phyloP scores from a whole-genome alignment of 2,329 filamentous ascomycete species.

The Apiospora pterosperma region DNA sequence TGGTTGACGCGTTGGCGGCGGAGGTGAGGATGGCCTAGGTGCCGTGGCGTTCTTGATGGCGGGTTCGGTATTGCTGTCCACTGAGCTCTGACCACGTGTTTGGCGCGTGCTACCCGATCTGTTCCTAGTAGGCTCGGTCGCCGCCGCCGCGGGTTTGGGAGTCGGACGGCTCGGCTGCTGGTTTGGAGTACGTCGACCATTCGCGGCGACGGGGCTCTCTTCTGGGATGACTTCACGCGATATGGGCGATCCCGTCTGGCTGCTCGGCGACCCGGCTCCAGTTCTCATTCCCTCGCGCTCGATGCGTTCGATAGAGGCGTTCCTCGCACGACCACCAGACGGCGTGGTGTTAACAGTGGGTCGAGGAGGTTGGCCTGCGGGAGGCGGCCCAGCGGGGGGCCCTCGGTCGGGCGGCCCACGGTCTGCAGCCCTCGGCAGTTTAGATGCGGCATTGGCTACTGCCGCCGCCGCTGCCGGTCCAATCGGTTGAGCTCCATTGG shows the following conservation, averaged over 20 bases:
- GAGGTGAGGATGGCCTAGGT: slow-evolving; percentile 55
- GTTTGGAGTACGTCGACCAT: slow-evolving; percentile 63
- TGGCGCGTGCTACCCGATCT: slow-evolving; percentile 43
- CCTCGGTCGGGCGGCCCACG: slow-evolving; percentile 33
- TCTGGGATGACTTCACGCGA: slow-evolving; percentile 38
- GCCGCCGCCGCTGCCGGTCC: slow-evolving; percentile 7
- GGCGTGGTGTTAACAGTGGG: slow-evolving; percentile 39
- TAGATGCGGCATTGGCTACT: slow-evolving; percentile 29
- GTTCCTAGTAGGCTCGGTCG: slow-evolving; percentile 35
- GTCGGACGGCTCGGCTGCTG: slow-evolving; percentile 39
- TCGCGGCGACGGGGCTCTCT: slow-evolving; percentile 47
- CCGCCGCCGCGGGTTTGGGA: slow-evolving; percentile 33
- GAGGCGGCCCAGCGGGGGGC: slow-evolving; percentile 49
- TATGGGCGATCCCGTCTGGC: slow-evolving; percentile 39
- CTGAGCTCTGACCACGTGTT: slow-evolving; percentile 58
- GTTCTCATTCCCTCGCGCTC: slow-evolving; percentile 29
- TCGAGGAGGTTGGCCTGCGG: slow-evolving; percentile 51
- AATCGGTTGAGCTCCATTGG: neutral
- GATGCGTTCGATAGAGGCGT: slow-evolving; percentile 46
- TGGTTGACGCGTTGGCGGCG: slow-evolving; percentile 52
- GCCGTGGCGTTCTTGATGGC: slow-evolving; percentile 37
- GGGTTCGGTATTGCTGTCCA: slow-evolving; percentile 65
- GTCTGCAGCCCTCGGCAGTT: slow-evolving; percentile 36
- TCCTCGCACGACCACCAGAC: slow-evolving; percentile 40
- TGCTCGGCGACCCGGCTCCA: slow-evolving; percentile 33